Percentiles rank a stretch among this genome's conserved stretches.
These are phyloP conservation scores for Salix brachista DNA, from an alignment of 345 rosid species.

Conservation along the genomic window DNA sequence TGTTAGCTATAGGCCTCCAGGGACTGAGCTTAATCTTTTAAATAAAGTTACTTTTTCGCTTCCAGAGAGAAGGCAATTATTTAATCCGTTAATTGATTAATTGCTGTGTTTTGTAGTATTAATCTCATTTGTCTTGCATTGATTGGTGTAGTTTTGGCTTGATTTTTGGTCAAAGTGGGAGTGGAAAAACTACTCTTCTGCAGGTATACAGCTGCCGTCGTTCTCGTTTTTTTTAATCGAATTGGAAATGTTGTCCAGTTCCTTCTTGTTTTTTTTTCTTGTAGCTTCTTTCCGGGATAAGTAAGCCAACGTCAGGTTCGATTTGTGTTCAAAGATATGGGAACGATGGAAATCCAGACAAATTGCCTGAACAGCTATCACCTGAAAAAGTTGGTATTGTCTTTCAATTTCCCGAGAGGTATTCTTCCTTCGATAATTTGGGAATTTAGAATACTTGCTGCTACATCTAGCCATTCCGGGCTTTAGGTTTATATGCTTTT, in stretches of 20 bases:
- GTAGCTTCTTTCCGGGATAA: constrained; percentile 90
- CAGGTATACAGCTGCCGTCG: constrained; percentile 42
- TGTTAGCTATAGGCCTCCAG: constrained; percentile 74
- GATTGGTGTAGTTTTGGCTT: constrained; percentile 70
- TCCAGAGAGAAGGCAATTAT: constrained; percentile 58
- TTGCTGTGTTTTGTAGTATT: too few species aligned
- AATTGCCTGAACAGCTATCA: constrained; percentile 38
- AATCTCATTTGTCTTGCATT: background rate
- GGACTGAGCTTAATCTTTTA: constrained; percentile 67
- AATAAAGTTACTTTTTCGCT: constrained; percentile 71
- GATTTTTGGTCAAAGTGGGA: constrained; percentile 93
- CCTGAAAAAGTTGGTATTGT: constrained; percentile 85
- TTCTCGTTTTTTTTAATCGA: background rate
- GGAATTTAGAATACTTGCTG: background rate
- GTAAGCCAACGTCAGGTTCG: constrained; percentile 83
- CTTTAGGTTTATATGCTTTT: background rate
- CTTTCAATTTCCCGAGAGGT: constrained; percentile 98
- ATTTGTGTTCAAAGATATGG: constrained; percentile 64
- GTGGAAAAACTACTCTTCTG: constrained; percentile 90
- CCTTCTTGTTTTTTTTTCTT: constrained; percentile 1
- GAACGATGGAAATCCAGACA: constrained; percentile 46
- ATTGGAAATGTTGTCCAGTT: background rate
- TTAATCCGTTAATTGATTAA: too few species aligned
- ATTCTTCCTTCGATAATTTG: background rate
- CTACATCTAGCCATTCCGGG: background rate